Evolutionary conservation across 768 basidiomycete genomes (phyloP).

Genomic region (Boletus patriciae): DNA sequence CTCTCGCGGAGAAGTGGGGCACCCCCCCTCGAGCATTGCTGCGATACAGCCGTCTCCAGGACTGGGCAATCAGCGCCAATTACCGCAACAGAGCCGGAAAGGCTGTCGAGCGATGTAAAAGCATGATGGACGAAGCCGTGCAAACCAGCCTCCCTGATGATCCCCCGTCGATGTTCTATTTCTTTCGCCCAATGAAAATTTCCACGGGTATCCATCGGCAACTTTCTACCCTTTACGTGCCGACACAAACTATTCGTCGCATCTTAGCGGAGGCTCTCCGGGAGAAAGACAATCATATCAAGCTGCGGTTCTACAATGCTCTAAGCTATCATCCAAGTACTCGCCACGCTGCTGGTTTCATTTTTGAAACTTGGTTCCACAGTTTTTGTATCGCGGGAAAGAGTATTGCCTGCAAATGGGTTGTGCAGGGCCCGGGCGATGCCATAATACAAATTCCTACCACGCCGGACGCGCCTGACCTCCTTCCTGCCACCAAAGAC

Average conservation of each 20-base stretch:
- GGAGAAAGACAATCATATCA: too few relatives aligned
- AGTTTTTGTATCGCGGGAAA: neutral
- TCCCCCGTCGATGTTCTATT: neutral
- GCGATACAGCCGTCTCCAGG: neutral
- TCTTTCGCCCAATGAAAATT: too few relatives aligned
- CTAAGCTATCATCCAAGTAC: neutral
- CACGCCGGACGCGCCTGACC: too few relatives aligned
- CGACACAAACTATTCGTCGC: too few relatives aligned
- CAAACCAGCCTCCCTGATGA: neutral
- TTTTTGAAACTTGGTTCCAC: neutral
- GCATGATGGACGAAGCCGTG: neutral
- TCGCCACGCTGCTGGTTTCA: neutral
- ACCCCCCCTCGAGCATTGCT: neutral
- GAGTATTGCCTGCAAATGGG: neutral
- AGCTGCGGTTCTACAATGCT: too few relatives aligned
- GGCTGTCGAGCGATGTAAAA: neutral
- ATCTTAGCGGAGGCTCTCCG: too few relatives aligned
- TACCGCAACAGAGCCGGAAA: fast-evolving
- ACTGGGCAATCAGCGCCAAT: neutral
- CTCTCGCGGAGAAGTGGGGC: neutral
- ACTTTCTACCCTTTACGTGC: too few relatives aligned
- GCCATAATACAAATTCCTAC: neutral
- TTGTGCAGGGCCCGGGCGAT: too few relatives aligned
- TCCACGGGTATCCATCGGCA: too few relatives aligned
- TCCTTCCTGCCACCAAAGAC: neutral